Percentiles rank a stretch among this genome's conserved stretches.
These are phyloP conservation scores for Nicotiana benthamiana DNA, from an alignment of 257 asterid species.

Conservation along the genomic window DNA sequence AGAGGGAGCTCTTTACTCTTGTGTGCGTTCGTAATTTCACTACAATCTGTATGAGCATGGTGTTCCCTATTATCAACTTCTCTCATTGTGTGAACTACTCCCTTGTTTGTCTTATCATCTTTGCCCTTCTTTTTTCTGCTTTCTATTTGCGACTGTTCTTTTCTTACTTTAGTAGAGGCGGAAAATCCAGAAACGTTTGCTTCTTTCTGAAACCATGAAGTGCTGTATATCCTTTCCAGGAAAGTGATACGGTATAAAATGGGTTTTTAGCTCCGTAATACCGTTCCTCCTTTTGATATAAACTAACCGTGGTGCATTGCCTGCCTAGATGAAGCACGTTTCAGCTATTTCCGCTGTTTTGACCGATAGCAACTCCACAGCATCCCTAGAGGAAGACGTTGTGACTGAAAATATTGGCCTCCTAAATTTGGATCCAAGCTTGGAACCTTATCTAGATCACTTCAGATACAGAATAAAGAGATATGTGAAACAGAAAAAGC, in stretches of 20 bases:
- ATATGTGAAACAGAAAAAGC: slow-evolving; percentile 54
- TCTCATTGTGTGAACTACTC: background rate
- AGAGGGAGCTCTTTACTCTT: background rate
- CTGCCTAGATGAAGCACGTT: slow-evolving; percentile 30
- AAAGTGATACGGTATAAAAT: background rate
- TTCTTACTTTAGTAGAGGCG: too few species aligned
- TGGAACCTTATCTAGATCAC: slow-evolving; percentile 70
- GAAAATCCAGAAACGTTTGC: background rate
- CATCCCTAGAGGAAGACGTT: slow-evolving; percentile 32
- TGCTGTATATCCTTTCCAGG: background rate
- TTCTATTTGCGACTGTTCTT: too few species aligned
- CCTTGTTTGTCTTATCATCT: background rate
- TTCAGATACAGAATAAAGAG: slow-evolving; percentile 56
- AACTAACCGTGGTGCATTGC: slow-evolving; percentile 14
- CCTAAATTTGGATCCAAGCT: slow-evolving; percentile 45
- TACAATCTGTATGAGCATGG: background rate
- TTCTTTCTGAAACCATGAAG: background rate
- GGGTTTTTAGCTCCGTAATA: background rate
- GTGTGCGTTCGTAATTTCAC: background rate
- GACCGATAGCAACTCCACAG: slow-evolving; percentile 33
- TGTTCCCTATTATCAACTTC: background rate
- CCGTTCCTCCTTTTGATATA: background rate
- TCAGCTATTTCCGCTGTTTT: slow-evolving; percentile 41
- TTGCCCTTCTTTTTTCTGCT: background rate
- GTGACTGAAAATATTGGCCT: slow-evolving; percentile 38